phyloP scores from a whole-genome alignment of 2,329 filamentous ascomycete species.

The Phaeosphaeriaceae sp. region DNA sequence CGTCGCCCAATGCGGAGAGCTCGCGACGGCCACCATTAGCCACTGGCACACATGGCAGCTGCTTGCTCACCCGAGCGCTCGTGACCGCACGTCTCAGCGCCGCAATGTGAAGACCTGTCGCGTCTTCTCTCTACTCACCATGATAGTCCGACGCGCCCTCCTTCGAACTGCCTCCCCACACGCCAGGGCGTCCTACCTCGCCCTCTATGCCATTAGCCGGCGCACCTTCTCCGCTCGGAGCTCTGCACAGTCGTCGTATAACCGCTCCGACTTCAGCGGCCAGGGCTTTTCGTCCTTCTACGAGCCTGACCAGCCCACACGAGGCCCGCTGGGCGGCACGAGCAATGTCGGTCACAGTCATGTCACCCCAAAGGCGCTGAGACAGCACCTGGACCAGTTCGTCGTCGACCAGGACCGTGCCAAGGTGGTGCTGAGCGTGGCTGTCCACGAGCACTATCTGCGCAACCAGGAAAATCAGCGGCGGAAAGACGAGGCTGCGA shows the following conservation, averaged over 20 bases:
- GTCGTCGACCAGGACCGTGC: constrained; percentile 95
- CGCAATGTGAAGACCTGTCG: constrained; percentile 21
- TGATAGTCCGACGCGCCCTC: constrained; percentile 30
- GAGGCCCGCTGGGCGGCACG: constrained; percentile 67
- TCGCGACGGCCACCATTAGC: constrained; percentile 13
- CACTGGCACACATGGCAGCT: constrained; percentile 11
- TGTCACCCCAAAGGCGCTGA: constrained; percentile 72
- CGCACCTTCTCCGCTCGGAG: constrained; percentile 46
- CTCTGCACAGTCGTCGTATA: constrained; percentile 56
- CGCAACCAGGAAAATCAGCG: constrained; percentile 78
- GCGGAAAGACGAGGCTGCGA: constrained; percentile 80
- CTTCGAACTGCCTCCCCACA: constrained; percentile 45
- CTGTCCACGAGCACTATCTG: constrained; percentile 97
- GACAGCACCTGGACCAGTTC: constrained; percentile 92
- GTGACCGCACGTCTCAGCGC: constrained; percentile 16
- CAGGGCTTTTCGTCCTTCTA: constrained; percentile 69
- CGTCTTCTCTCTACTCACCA: constrained; percentile 17
- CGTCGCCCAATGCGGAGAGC: constrained; percentile 33
- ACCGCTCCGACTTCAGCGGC: constrained; percentile 67
- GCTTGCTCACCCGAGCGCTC: constrained; percentile 10
- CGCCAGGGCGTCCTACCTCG: constrained; percentile 51
- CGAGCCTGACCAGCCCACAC: constrained; percentile 67
- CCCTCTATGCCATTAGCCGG: constrained; percentile 39
- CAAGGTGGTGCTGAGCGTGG: constrained; percentile 90
- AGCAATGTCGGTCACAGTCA: constrained; percentile 64